Conservation (phyloP, 2,329 filamentous ascomycete species). For the Aspergillus sclerotialis region DNA sequence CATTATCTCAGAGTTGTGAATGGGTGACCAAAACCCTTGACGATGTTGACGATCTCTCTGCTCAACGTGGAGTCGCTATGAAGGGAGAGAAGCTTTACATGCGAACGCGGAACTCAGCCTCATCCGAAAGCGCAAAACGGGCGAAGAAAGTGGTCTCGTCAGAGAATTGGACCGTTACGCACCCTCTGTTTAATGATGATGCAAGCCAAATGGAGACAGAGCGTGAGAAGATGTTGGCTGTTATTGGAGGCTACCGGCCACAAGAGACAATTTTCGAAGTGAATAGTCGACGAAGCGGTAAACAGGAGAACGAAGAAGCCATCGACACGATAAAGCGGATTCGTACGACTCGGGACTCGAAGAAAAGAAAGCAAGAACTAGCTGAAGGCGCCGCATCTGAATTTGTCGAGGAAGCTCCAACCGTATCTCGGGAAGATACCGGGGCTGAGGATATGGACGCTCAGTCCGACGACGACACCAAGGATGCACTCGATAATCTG, state of each 20-base stretch:
- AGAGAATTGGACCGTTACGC: slow-evolving; percentile 65
- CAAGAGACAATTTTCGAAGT: slow-evolving; percentile 96
- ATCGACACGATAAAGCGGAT: slow-evolving; percentile 43
- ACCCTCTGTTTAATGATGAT: slow-evolving; percentile 71
- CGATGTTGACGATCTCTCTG: slow-evolving; percentile 66
- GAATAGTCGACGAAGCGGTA: slow-evolving; percentile 65
- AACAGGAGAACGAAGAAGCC: slow-evolving; percentile 63
- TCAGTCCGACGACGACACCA: slow-evolving; percentile 31
- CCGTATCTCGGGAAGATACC: slow-evolving; percentile 9
- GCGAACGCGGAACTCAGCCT: slow-evolving; percentile 82
- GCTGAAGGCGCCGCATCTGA: slow-evolving; percentile 20
- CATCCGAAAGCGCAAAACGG: slow-evolving; percentile 80
- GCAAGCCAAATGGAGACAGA: slow-evolving; percentile 58
- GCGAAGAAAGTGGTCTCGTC: slow-evolving; percentile 69
- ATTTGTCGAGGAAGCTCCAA: slow-evolving; percentile 11
- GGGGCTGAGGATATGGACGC: slow-evolving; percentile 28
- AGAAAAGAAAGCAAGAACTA: slow-evolving; percentile 32
- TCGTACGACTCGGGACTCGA: slow-evolving; percentile 35
- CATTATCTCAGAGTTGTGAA: slow-evolving; percentile 69
- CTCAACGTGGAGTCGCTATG: slow-evolving; percentile 63
- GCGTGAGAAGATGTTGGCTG: slow-evolving; percentile 77
- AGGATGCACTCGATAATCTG: slow-evolving; percentile 41
- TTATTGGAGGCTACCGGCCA: slow-evolving; percentile 81
- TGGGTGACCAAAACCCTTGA: slow-evolving; percentile 72
- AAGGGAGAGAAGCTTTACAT: slow-evolving; percentile 94